Base-by-base conservation (phyloP, 176 grass and related monocot species). In the Miscanthus lutarioriparius region DNA sequence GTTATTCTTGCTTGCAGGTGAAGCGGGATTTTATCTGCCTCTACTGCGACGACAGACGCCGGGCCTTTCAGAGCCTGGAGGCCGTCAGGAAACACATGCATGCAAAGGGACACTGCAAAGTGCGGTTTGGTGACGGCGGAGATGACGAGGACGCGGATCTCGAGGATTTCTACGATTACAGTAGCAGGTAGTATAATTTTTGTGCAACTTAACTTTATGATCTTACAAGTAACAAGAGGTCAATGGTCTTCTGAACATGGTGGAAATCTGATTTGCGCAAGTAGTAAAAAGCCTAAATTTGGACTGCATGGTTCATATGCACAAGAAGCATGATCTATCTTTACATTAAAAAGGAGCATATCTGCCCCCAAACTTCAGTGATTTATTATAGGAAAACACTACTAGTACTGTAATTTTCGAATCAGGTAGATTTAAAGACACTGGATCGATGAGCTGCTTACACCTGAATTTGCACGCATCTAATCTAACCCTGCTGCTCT, bases 131-230 rank as follows among this genome's bases (percentile, higher is more conserved):
- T 78, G 91, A 99, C 84, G 96, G 89, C 43, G 93, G 86, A 61
- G 91, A 92, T 10, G 96, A 96, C 41, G 96, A 99, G 65, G 96
- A 96, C 91, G 88, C 70, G n/a, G 93, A 96, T 64, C 81, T 94
- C 64, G 93, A 96, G 88, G 93, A 96, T 39, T 99, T 99, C 59
- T 99, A 96, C 23, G 93, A 96, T 82, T 99, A 96, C 72, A 92
- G 91, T 74, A 89, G 93, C 91, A 99, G 93, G 96, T 51, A 45
- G 8, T 95, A 75, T 35, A 25, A 82, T 79, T 53, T 23, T 39
- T 85, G 82, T 53, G 20, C 38, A 43, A 8, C 48, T 87, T 14
- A 47, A 47, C 13, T 17, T 49, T 49, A 17, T 17, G 40, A 11
- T 37, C 36, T 37, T 37, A 35, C 33, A 33, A 33, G 32, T 2